Conservation (phyloP, 345 rosid species). For the Linum usitatissimum region DNA sequence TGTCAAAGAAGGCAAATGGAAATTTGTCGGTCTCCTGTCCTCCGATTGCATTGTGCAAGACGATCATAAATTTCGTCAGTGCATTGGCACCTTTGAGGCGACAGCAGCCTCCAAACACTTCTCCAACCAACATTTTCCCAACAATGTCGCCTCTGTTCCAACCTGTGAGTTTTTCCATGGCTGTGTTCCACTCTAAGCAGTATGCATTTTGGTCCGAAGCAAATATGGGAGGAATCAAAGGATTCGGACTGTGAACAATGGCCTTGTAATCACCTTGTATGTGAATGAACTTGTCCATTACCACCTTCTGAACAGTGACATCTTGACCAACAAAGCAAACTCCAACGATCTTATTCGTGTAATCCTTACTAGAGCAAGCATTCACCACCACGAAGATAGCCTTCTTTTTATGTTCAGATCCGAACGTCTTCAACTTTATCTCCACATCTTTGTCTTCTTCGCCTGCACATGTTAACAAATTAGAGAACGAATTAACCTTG, state of each 20-base stretch:
- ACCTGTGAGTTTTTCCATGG: constrained; percentile 96
- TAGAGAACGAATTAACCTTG: not conserved
- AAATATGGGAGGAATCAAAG: constrained; percentile 93
- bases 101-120: constrained; percentile 83
- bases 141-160: constrained; percentile 54
- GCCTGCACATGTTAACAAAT: constrained; percentile 39
- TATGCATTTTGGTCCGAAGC: constrained; percentile 83
- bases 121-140: constrained; percentile 88
- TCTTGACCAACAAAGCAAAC: constrained; percentile 95
- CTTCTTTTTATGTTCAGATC: constrained; percentile 40
- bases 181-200: constrained; percentile 93
- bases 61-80: constrained; percentile 82
- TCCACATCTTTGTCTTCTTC: constrained; percentile 86
- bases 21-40: constrained; percentile 79
- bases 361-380: constrained; percentile 94
- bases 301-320: constrained; percentile 79
- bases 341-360: constrained; percentile 73
- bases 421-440: constrained; percentile 75
- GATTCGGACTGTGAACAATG: constrained; percentile 83
- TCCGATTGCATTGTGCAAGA: constrained; percentile 72
- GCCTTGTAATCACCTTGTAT: constrained; percentile 94
- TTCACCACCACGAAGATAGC: constrained; percentile 82
- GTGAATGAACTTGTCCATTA: constrained; percentile 86
- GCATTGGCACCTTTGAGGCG: constrained; percentile 88
- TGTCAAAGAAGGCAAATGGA: constrained; percentile 73